phyloP scores from a whole-genome alignment of 2,329 filamentous ascomycete species.

The Fusarium robinianum region DNA sequence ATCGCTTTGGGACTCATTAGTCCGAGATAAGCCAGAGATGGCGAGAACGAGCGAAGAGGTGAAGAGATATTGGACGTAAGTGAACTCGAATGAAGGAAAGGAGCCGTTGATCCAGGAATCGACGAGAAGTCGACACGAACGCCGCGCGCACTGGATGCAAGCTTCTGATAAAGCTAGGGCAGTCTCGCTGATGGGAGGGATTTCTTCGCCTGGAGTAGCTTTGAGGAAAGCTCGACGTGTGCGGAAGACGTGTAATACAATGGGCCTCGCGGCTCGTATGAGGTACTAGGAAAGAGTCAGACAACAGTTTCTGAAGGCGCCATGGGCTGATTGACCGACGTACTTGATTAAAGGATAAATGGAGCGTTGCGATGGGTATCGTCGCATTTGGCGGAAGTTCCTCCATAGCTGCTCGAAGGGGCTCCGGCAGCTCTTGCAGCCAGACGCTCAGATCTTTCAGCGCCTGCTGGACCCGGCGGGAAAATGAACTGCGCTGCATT shows the following conservation, averaged over 20 bases:
- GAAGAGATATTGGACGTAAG: slow-evolving; percentile 50
- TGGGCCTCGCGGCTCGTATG: slow-evolving; percentile 36
- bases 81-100: slow-evolving; percentile 50
- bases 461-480: slow-evolving; percentile 34
- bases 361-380: slow-evolving; percentile 34
- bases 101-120: slow-evolving; percentile 49
- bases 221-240: slow-evolving; percentile 2
- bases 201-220: neutral
- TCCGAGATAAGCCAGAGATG: slow-evolving; percentile 43
- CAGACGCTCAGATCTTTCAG: slow-evolving; percentile 33
- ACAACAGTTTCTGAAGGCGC: accelerated
- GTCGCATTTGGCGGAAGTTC: slow-evolving; percentile 6
- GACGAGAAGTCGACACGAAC: slow-evolving; percentile 46
- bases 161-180: slow-evolving; percentile 46
- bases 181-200: slow-evolving; percentile 25
- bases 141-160: slow-evolving; percentile 48
- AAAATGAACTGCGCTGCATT: slow-evolving; percentile 27
- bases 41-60: slow-evolving; percentile 48
- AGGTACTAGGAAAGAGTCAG: slow-evolving; percentile 25
- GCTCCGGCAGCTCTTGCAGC: slow-evolving; percentile 31
- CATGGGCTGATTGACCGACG: neutral
- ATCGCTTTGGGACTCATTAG: slow-evolving; percentile 36
- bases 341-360: slow-evolving; percentile 36
- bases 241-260: slow-evolving; percentile 37
- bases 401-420: slow-evolving; percentile 32